Base-by-base conservation (phyloP, 1,284 basidiomycete species). In the Malassezia vespertilionis region DNA sequence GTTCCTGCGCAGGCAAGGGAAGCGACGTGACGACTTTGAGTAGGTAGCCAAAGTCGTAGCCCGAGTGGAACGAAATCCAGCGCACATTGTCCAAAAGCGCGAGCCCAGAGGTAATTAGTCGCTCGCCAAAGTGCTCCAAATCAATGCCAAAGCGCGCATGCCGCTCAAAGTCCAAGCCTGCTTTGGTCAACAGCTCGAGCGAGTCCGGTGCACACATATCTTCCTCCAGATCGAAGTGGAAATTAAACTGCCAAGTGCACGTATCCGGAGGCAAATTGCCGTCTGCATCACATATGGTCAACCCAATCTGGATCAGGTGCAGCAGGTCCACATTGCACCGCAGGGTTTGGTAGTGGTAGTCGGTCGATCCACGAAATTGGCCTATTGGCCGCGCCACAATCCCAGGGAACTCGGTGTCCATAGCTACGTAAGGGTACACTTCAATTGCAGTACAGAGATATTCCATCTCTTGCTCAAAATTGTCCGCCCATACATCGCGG, bases 311-410 rank as follows among this genome's bases (percentile, higher is more conserved):
- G 46, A 99, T 95, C 73, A 96, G 87, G 75, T 88, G 89, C 63
- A 97, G 79, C 45, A 97, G 77, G 77, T 99, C 91, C 65, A 97
- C 93, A 72, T 99, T 99, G 44, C 69, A 71, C 56, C 91, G 81
- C 82, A 99, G 89, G 4, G 93, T 97, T 73, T 99, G 91, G 73
- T 95, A 99, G 74, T 97, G 91, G 69, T 96, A 96, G 74, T 99
- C 91, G 14, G 88, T 88, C 10, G 87, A 88, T 0, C 89, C 91
- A 72, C 88, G 89, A 77, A 95, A 97, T 30, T 82, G 79, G 11
- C 91, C 91, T 69, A 97, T 95, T 11, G 93, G 91, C 15, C 93
- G 79, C 8, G 91, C 93, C 33, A 99, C 91, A 39, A 96, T 91
- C 8, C 93, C 93, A 22, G 91, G 91, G 71, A 97, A 97, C 73